phyloP scores from a whole-genome alignment of 1,139 yeast species.

The Candida labiduridarum region DNA sequence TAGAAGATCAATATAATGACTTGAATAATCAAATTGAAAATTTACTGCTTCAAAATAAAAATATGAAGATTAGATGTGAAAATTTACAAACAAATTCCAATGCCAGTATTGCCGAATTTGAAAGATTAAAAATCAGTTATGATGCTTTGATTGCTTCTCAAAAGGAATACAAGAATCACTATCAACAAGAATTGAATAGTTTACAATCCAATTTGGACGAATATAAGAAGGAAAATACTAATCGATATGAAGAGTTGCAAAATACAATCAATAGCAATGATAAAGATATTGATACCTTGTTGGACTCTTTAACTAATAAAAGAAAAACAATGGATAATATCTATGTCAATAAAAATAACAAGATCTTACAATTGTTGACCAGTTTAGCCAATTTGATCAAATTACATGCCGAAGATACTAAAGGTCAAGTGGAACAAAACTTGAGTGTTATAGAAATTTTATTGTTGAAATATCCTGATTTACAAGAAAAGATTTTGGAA shows the following conservation, averaged over 20 bases:
- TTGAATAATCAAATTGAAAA: constrained; percentile 47
- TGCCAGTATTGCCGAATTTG: constrained; percentile 52
- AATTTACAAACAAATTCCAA: constrained; percentile 52
- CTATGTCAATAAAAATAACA: constrained; percentile 49
- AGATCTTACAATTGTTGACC: constrained; percentile 46
- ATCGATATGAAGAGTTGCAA: constrained; percentile 31
- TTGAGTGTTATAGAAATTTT: constrained; percentile 32
- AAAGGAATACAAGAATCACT: constrained; percentile 56
- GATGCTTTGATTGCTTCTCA: constrained; percentile 63
- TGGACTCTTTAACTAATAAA: constrained; percentile 45
- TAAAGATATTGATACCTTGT: constrained; percentile 46
- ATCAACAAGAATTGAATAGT: constrained; percentile 36
- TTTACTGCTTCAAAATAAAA: constrained; percentile 48
- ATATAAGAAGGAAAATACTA: constrained; percentile 40
- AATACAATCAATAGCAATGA: constrained; percentile 38
- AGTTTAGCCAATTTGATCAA: constrained; percentile 49
- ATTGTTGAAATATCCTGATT: constrained; percentile 40
- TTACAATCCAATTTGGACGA: constrained; percentile 33
- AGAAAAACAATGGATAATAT: constrained; percentile 46
- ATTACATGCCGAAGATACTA: constrained; percentile 51
- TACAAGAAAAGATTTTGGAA: constrained; percentile 29
- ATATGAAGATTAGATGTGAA: constrained; percentile 51
- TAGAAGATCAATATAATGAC: constrained; percentile 58
- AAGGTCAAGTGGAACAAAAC: constrained; percentile 36
- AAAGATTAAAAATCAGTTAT: constrained; percentile 61